phyloP scores from a whole-genome alignment of 371 early-diverging fungal species.

The Chytridium lagenaria region DNA sequence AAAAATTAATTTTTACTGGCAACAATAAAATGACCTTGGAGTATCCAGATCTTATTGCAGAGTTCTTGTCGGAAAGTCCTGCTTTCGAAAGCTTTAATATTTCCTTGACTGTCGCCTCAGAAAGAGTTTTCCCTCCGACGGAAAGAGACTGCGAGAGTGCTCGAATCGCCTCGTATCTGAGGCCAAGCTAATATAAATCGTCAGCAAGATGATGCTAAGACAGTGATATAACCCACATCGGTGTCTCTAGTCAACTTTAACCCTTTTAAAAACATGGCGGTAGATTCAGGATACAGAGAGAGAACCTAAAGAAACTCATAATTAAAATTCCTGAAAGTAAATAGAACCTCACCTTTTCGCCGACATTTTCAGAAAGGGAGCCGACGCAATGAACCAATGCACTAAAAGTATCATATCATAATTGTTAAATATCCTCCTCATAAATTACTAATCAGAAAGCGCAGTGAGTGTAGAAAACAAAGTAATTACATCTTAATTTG shows the following conservation, averaged over 20 bases:
- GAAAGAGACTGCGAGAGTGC: conserved; percentile 71
- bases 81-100: conserved; percentile 69
- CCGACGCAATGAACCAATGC: conserved; percentile 82
- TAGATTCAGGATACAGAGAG: conserved; percentile 82
- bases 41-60: conserved; percentile 70
- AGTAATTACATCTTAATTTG: conserved; percentile 40
- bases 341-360: conserved; percentile 10
- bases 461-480: background rate
- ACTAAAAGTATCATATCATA: too few relatives aligned
- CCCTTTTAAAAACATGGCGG: conserved; percentile 65
- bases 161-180: conserved; percentile 74
- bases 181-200: conserved; percentile 62
- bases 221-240: conserved; percentile 63
- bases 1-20: background rate
- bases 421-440: too few relatives aligned
- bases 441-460: background rate
- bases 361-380: conserved; percentile 47
- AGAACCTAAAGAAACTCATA: conserved; percentile 54
- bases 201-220: background rate
- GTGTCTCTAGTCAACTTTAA: conserved; percentile 63
- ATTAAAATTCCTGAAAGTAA: background rate
- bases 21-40: conserved; percentile 66
- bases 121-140: conserved; percentile 81
- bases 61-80: conserved; percentile 76
- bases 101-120: conserved; percentile 77